Evolutionary conservation across 208 protist genomes (phyloP).

Genomic region (Leishmania gerbilli): DNA sequence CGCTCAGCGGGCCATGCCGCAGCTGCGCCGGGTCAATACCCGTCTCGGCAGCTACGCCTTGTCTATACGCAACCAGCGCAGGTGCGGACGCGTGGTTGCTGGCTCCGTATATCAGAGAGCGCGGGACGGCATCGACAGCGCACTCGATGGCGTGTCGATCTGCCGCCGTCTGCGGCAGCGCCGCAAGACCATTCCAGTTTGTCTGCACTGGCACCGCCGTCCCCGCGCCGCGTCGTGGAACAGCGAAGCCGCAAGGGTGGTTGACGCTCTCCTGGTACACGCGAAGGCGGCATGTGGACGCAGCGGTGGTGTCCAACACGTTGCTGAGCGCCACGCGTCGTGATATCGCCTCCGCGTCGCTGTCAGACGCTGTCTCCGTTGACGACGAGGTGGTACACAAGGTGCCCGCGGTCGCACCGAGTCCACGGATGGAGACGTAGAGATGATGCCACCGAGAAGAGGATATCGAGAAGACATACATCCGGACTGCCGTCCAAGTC

Average conservation of each 20-base stretch:
- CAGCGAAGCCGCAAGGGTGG: constrained; percentile 24
- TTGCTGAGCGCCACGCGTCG: neutral
- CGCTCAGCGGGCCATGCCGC: constrained; percentile 9
- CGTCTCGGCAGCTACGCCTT: constrained; percentile 11
- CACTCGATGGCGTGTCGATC: constrained; percentile 11
- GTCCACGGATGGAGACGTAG: neutral
- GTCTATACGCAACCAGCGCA: constrained; percentile 14
- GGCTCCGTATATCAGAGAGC: constrained; percentile 4
- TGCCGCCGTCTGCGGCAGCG: constrained; percentile 8
- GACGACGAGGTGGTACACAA: neutral
- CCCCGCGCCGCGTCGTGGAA: constrained; percentile 21
- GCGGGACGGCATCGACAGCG: constrained; percentile 3
- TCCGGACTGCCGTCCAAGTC: neutral
- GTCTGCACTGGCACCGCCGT: constrained; percentile 8
- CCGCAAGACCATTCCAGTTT: constrained; percentile 7
- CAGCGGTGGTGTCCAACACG: neutral
- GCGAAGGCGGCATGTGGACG: constrained; percentile 6
- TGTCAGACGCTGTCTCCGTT: neutral
- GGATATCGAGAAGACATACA: neutral
- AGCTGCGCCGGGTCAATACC: constrained; percentile 22
- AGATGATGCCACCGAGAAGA: neutral
- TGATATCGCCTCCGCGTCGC: neutral
- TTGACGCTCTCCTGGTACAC: constrained; percentile 13
- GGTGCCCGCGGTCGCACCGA: neutral
- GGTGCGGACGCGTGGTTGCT: constrained; percentile 7